Conservation (phyloP, 148 eudicot species). For the Talinum fruticosum region DNA sequence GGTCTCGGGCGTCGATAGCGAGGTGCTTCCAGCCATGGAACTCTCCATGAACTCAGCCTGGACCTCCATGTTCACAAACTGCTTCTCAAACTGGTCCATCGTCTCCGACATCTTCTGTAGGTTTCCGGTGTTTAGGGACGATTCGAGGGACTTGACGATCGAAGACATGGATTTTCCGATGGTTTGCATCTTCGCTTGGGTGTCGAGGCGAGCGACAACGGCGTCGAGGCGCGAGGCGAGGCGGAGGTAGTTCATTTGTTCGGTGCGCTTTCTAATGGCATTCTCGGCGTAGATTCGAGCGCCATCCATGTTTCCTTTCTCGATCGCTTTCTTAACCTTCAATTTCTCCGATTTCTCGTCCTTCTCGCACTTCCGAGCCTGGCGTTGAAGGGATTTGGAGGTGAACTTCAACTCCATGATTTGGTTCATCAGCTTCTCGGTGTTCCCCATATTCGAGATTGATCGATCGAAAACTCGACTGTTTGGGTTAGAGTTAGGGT, state of each 20-base stretch:
- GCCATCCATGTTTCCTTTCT: conserved; percentile 36
- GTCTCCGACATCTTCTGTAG: conserved; percentile 37
- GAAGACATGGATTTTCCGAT: conserved; percentile 27
- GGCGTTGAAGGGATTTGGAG: conserved; percentile 31
- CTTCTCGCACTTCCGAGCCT: conserved; percentile 35
- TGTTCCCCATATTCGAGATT: conserved; percentile 23
- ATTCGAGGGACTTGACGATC: conserved; percentile 34
- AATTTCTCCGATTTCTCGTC: conserved; percentile 36
- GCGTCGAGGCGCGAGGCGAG: conserved; percentile 31
- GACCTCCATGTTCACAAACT: conserved; percentile 37
- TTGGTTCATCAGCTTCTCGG: conserved; percentile 38
- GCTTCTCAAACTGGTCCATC: conserved; percentile 33
- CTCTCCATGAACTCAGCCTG: conserved; percentile 39
- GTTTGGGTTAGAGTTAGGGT: conserved; percentile 25
- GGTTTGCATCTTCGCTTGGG: conserved; percentile 30
- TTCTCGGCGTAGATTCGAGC: conserved; percentile 35
- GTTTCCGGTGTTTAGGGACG: conserved; percentile 26
- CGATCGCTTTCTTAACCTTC: conserved; percentile 38
- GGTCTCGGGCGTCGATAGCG: conserved; percentile 31
- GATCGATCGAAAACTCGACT: not conserved
- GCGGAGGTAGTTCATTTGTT: conserved; percentile 35
- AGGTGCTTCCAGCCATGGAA: conserved; percentile 35
- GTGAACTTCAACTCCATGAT: conserved; percentile 40
- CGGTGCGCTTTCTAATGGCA: conserved; percentile 35
- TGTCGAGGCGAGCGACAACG: conserved; percentile 31